Conservation (phyloP, 306 rosid species). For the Cyamopsis tetragonoloba region DNA sequence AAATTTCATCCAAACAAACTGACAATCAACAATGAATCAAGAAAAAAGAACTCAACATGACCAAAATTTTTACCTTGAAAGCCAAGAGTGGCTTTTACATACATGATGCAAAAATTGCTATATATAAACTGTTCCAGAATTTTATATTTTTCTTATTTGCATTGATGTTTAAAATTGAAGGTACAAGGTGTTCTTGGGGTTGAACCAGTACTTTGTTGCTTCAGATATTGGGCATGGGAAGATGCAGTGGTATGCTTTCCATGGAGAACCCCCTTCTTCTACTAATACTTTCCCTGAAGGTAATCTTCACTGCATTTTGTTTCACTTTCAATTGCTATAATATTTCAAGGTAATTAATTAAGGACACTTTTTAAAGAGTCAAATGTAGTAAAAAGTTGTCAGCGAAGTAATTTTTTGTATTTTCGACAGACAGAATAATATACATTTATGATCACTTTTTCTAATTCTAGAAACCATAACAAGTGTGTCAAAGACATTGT, state of each 20-base stretch:
- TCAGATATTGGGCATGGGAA: slow-evolving; percentile 44
- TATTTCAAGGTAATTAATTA: neutral
- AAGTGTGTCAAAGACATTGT: no score
- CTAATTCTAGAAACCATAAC: no score
- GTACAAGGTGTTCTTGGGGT: slow-evolving; percentile 45
- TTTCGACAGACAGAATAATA: no score
- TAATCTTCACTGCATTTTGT: neutral
- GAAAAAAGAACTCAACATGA: neutral
- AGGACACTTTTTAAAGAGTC: no score
- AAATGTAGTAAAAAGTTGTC: no score
- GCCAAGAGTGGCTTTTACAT: neutral
- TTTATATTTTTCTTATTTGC: neutral
- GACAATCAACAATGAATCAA: no score
- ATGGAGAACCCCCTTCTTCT: slow-evolving; percentile 35
- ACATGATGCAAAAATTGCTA: neutral
- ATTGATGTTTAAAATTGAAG: slow-evolving; percentile 27
- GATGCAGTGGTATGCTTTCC: slow-evolving; percentile 55
- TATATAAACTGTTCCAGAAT: neutral
- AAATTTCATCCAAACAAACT: no score
- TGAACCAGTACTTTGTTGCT: slow-evolving; percentile 47
- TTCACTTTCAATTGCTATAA: neutral
- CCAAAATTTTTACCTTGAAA: neutral
- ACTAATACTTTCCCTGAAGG: slow-evolving; percentile 16
- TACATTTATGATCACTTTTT: no score
- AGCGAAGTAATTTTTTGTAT: no score